Evolutionary conservation across 495 filamentous ascomycete genomes (phyloP).

Genomic region (Cladorrhinum samala): DNA sequence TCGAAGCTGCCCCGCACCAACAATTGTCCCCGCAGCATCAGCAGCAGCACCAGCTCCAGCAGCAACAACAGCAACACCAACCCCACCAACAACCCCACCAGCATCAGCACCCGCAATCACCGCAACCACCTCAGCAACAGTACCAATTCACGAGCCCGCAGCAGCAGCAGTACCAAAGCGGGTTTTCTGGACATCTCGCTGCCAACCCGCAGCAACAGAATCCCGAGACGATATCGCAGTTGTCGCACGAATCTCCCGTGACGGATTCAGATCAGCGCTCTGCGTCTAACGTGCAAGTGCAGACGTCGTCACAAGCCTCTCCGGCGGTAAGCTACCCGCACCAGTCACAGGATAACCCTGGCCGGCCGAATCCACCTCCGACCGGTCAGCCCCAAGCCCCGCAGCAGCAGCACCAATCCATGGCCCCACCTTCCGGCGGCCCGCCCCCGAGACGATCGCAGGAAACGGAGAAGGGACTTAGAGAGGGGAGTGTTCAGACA

Average conservation of each 20-base stretch:
- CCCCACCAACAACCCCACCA: constrained; percentile 27
- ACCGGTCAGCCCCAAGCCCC: constrained; percentile 25
- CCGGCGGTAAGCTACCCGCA: constrained; percentile 30
- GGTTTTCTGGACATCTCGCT: constrained; percentile 33
- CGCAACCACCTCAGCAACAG: constrained; percentile 27
- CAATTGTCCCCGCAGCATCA: constrained; percentile 21
- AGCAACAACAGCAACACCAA: constrained; percentile 10
- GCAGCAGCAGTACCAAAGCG: constrained; percentile 34
- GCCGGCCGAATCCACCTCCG: constrained; percentile 21
- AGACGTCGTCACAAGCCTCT: constrained; percentile 35
- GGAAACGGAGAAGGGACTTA: constrained; percentile 37
- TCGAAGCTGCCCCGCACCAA: constrained; percentile 10
- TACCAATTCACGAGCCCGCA: constrained; percentile 24
- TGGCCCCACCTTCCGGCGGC: constrained; percentile 46
- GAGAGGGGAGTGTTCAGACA: constrained; percentile 34
- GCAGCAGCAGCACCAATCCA: constrained; percentile 39
- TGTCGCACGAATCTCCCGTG: constrained; percentile 55
- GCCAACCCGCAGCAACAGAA: constrained; percentile 42
- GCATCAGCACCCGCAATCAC: constrained; percentile 31
- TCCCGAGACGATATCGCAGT: constrained; percentile 50
- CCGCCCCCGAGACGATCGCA: constrained; percentile 40
- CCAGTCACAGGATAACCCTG: constrained; percentile 31
- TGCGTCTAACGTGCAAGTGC: constrained; percentile 30
- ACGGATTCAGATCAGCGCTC: constrained; percentile 39
- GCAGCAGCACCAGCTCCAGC: constrained; percentile 22